Conservation (phyloP, 73 alveolate genomes). For the Tetrahymena elliotti region DNA sequence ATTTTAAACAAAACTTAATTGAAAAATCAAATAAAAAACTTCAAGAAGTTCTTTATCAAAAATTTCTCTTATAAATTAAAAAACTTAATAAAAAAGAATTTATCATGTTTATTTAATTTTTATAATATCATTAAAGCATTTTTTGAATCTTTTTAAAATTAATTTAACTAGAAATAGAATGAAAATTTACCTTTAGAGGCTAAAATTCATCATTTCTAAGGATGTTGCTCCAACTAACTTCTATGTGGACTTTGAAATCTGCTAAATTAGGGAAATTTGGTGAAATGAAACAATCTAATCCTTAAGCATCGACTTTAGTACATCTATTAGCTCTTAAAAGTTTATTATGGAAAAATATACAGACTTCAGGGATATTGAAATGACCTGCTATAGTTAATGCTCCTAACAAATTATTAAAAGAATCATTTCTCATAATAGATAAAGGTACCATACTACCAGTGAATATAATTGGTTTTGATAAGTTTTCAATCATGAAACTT, state of each 20-base stretch:
- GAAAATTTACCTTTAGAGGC: not conserved
- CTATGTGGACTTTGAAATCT: constrained; percentile 33
- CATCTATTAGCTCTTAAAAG: constrained; percentile 26
- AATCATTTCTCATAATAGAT: constrained; percentile 51
- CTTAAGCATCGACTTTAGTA: constrained; percentile 7
- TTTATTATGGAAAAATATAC: constrained; percentile 13
- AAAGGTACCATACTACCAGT: constrained; percentile 55
- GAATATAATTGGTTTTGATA: constrained; percentile 44
- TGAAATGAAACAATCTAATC: constrained; percentile 22
- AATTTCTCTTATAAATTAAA: too few species aligned
- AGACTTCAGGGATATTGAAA: constrained; percentile 33
- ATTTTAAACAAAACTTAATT: not conserved
- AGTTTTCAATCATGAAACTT: constrained; percentile 41
- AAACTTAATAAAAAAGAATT: too few species aligned
- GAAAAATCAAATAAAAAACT: too few species aligned
- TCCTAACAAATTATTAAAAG: constrained; percentile 22
- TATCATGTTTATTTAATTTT: too few species aligned
- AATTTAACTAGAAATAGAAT: too few species aligned
- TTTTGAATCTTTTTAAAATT: too few species aligned
- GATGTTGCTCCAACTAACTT: constrained; percentile 16
- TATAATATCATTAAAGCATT: too few species aligned
- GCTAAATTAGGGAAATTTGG: constrained; percentile 40
- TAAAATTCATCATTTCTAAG: constrained; percentile 27
- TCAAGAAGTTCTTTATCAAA: too few species aligned
- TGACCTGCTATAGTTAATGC: constrained; percentile 41